A percentile compares a stretch with the other conserved stretches of the same genome.
These are phyloP conservation scores for Alisma plantagoaquatica DNA, from an alignment of 106 monocot species.

Conservation along the genomic window DNA sequence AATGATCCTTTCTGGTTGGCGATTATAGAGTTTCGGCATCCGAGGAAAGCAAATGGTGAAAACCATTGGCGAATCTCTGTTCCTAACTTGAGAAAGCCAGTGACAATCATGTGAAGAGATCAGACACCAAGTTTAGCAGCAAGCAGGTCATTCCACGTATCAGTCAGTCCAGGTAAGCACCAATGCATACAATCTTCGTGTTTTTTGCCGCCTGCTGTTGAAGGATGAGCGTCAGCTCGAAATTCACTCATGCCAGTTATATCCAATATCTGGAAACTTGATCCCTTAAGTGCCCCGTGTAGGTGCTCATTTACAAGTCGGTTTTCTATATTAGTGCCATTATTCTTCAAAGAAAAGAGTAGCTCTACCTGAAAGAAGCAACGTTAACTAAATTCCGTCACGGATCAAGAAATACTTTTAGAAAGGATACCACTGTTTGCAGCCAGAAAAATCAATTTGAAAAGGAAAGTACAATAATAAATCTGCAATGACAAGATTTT, in stretches of 20 bases:
- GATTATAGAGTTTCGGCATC: too few relatives aligned
- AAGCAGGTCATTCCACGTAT: conserved; percentile 24
- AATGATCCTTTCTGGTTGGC: too few relatives aligned
- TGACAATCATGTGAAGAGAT: too few relatives aligned
- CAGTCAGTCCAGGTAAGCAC: conserved; percentile 21
- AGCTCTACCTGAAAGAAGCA: conserved; percentile 15
- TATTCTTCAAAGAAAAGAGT: conserved; percentile 17
- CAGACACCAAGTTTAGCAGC: conserved; percentile 7
- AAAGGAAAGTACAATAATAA: too few relatives aligned
- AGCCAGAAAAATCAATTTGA: too few relatives aligned
- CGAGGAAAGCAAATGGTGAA: too few relatives aligned
- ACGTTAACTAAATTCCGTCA: background rate
- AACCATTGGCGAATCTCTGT: too few relatives aligned
- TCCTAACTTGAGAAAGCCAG: too few relatives aligned
- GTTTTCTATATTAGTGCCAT: conserved; percentile 15
- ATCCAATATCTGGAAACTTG: conserved; percentile 15
- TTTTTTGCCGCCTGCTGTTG: conserved; percentile 13
- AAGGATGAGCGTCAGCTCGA: conserved; percentile 25
- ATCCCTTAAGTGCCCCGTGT: conserved; percentile 10
- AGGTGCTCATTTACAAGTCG: conserved; percentile 19
- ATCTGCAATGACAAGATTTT: too few relatives aligned
- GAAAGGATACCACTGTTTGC: too few relatives aligned
- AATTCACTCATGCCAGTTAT: conserved; percentile 22
- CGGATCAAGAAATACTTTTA: too few relatives aligned
- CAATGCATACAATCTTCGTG: conserved; percentile 33